Conservation (phyloP, 2,329 filamentous ascomycete genomes). For the Hirsutella rhossiliensis region DNA sequence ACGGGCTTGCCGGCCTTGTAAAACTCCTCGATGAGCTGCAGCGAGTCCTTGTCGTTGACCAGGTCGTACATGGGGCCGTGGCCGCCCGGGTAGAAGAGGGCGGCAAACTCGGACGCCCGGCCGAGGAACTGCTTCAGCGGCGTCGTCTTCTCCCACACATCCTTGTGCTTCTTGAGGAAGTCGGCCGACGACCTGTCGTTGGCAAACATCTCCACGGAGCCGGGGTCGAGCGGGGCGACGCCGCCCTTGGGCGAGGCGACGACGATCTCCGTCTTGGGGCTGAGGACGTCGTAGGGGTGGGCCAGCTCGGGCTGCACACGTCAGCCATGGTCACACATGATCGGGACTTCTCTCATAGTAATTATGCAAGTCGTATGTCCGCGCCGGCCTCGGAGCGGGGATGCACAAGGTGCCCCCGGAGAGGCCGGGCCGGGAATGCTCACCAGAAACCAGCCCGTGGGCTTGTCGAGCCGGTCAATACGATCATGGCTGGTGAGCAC, state of each 20-base stretch:
- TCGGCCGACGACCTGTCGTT: constrained; percentile 36
- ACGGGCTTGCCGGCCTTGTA: constrained; percentile 48
- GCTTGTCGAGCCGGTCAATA: constrained; percentile 33
- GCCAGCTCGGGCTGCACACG: constrained; percentile 44
- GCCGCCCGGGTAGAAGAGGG: constrained; percentile 44
- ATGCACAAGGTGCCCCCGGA: not conserved
- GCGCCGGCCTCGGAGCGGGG: not conserved
- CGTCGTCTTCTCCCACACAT: constrained; percentile 51
- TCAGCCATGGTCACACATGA: not conserved
- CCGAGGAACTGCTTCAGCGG: constrained; percentile 44
- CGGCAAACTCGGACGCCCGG: constrained; percentile 49
- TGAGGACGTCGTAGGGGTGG: constrained; percentile 49
- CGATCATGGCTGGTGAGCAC: constrained; percentile 53
- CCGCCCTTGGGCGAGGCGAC: constrained; percentile 53
- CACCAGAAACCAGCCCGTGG: constrained; percentile 63
- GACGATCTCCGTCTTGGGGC: constrained; percentile 38
- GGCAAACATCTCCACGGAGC: constrained; percentile 42
- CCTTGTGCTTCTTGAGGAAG: constrained; percentile 43
- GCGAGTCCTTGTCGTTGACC: constrained; percentile 40
- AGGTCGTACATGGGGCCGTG: constrained; percentile 60
- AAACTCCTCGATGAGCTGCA: constrained; percentile 51
- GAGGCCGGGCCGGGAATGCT: not conserved
- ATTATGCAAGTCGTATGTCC: not conserved
- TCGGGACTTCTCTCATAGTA: not conserved
- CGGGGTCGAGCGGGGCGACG: constrained; percentile 46